Evolutionary conservation across 208 protist species (phyloP).

Genomic region (Crithidia fasciculata): DNA sequence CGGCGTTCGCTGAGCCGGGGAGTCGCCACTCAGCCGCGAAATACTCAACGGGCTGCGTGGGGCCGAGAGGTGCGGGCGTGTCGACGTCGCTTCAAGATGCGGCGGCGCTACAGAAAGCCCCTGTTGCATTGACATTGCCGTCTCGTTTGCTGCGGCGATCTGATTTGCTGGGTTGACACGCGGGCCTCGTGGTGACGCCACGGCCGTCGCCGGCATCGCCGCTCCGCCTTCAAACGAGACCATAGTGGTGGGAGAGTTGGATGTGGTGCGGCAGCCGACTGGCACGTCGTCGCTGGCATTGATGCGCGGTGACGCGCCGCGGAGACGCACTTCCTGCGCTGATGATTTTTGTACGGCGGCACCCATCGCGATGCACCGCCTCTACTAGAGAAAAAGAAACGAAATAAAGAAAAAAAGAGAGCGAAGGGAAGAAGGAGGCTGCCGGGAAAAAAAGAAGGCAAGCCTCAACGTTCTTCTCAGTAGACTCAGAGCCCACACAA

Average conservation of each 20-base stretch:
- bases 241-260: no score
- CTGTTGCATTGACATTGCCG: no score
- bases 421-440: not conserved
- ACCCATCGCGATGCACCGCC: slow-evolving; percentile 6
- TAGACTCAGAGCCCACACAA: no score
- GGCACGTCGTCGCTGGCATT: not conserved
- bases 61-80: not conserved
- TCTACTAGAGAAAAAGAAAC: not conserved
- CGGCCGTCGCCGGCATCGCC: no score
- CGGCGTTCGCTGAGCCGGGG: not conserved
- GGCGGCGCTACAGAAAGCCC: no score
- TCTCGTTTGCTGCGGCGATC: not conserved
- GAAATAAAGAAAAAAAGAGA: slow-evolving; percentile 1
- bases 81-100: not conserved
- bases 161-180: no score
- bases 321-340: not conserved
- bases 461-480: no score
- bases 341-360: slow-evolving; percentile 1
- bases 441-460: not conserved
- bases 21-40: not conserved
- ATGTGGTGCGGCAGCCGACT: not conserved
- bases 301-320: not conserved
- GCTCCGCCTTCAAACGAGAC: no score
- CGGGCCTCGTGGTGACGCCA: no score
- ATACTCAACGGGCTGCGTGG: slow-evolving; percentile 2